Evolutionary conservation across 2,329 filamentous ascomycete genomes (phyloP).

Genomic region (Purpureocillium lavendulum): DNA sequence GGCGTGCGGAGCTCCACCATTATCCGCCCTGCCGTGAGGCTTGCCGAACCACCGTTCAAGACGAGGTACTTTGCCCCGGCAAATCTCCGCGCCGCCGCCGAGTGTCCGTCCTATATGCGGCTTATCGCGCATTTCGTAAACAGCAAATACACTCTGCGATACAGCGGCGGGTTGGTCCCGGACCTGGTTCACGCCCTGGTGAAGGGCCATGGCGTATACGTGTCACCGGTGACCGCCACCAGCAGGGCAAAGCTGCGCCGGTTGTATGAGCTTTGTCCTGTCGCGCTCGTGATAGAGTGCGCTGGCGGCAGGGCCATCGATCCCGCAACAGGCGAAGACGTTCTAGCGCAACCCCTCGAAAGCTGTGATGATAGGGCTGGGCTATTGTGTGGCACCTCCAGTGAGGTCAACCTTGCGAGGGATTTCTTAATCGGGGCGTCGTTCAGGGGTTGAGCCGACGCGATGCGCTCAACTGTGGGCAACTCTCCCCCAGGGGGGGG

Average conservation of each 20-base stretch:
- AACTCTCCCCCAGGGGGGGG: too few species aligned
- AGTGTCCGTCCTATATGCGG: conserved; percentile 37
- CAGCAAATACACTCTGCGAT: conserved; percentile 50
- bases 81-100: conserved; percentile 49
- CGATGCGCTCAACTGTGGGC: too few species aligned
- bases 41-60: conserved; percentile 29
- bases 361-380: conserved; percentile 42
- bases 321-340: conserved; percentile 28
- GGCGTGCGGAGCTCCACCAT: conserved; percentile 18
- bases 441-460: too few species aligned
- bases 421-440: background rate
- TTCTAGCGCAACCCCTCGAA: conserved; percentile 29
- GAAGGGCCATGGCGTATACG: conserved; percentile 54
- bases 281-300: conserved; percentile 53
- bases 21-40: conserved; percentile 29
- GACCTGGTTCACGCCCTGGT: conserved; percentile 51
- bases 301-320: conserved; percentile 49
- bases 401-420: conserved; percentile 35
- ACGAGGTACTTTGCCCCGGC: conserved; percentile 55
- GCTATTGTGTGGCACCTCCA: conserved; percentile 38
- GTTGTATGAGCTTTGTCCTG: conserved; percentile 50
- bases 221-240: conserved; percentile 43
- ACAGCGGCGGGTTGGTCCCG: conserved; percentile 52
- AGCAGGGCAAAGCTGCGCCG: conserved; percentile 49
- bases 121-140: conserved; percentile 41